Evolutionary conservation across 345 rosid species (phyloP), one percentile per base, ranked within the genome.

Genomic region (Salix dunnii): DNA sequence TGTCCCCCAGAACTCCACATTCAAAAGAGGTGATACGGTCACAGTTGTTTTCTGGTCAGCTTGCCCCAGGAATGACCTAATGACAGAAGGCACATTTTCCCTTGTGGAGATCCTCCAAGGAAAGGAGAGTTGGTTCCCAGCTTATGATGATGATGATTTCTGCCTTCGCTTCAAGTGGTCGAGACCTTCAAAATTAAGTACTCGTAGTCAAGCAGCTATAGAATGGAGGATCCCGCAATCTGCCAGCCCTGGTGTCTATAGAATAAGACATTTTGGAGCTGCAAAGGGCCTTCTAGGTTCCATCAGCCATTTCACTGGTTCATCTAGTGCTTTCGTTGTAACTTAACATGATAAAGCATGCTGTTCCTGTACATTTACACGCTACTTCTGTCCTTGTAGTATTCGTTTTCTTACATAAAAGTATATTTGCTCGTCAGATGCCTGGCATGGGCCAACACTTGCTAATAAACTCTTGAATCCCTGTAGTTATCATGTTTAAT

Each of bases 161-260:
- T 94, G 97, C 89, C 88, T 96, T 31, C 87, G 87, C 18, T 96
- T 94, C 77, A 94, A 79, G 79, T 96, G 99, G 98, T 89, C 97
- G 0, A 82, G 98, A 80, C 98, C 92, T 76, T 85, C 82, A 3
- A 91, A 74, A 82, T 76, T 95, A 35, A 95, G 97, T 68, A 49
- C 93, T 17, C 86, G 74, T 49, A 95, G 99, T 81, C 65, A 81
- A 28, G 97, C 97, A 74, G 90, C 92, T 20, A 86, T 95, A 27
- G 94, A 91, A 79, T 96, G 98, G 98, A 86, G 84, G 80, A 90
- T 94, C 72, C 98, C 98, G 0, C 78, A 81, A 73, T 85, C 92
- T 66, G 91, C 97, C 16, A 60, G 77, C 21, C 89, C 86, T 3
- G 97, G 98, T 64, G 92, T 96, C 28, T 96, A 96, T 78, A 88